Evolutionary conservation across 2,329 filamentous ascomycete species (phyloP).

Genomic region (Cordyceps cicadae): DNA sequence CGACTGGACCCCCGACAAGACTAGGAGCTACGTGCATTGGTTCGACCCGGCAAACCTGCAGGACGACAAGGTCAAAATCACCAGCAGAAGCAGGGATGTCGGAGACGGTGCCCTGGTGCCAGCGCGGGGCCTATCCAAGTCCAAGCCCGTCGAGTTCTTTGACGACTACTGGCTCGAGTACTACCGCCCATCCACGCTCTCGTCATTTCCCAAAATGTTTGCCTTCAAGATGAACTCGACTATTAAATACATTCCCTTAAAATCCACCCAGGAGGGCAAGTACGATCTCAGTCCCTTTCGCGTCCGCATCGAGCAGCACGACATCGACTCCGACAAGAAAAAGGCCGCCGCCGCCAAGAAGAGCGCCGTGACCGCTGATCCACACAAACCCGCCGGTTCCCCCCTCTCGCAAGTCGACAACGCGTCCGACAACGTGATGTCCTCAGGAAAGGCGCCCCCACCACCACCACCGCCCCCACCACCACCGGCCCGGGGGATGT

Average conservation of each 20-base stretch:
- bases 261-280: constrained; percentile 60
- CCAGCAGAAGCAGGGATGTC: not conserved
- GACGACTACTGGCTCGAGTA: constrained; percentile 99
- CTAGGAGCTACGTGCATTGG: constrained; percentile 79
- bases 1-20: constrained; percentile 54
- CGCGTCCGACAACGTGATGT: constrained; percentile 30
- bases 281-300: constrained; percentile 87
- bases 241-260: constrained; percentile 71
- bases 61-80: not conserved
- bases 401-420: constrained; percentile 17
- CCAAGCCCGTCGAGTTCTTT: constrained; percentile 51
- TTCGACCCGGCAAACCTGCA: constrained; percentile 58
- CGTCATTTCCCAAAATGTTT: constrained; percentile 87
- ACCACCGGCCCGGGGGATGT: constrained; percentile 37
- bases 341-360: constrained; percentile 54
- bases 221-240: constrained; percentile 88
- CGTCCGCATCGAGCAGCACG: constrained; percentile 54
- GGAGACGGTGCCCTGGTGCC: constrained; percentile 16
- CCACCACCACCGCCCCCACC: constrained; percentile 21
- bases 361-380: constrained; percentile 41
- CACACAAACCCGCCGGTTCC: constrained; percentile 30
- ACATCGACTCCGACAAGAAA: constrained; percentile 54
- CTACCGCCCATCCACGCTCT: constrained; percentile 80
- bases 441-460: constrained; percentile 30
- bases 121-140: constrained; percentile 27